These are phyloP conservation scores for Hypoxylon lienhwacheense DNA, from an alignment of 495 filamentous ascomycete species.

Conservation along the genomic window DNA sequence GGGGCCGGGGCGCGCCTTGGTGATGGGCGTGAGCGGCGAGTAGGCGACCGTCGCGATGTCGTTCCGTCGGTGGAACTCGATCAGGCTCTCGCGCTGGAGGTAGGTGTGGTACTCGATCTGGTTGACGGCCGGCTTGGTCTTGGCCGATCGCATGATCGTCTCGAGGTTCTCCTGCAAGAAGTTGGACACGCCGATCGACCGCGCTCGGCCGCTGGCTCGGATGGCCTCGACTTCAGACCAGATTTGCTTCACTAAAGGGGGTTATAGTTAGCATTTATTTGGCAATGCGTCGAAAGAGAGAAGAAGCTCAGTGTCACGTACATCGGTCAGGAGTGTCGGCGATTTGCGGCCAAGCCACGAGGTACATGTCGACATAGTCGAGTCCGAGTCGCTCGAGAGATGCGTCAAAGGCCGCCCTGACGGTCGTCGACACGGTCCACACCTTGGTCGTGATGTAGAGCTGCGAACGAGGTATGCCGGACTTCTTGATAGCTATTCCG, in stretches of 20 bases:
- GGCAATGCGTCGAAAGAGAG: too few species aligned
- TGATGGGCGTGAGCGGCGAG: conserved; percentile 65
- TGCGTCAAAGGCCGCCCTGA: conserved; percentile 68
- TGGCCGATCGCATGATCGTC: conserved; percentile 65
- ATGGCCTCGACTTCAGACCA: conserved; percentile 82
- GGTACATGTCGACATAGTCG: conserved; percentile 83
- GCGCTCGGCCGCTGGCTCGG: conserved; percentile 67
- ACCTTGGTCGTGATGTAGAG: conserved; percentile 80
- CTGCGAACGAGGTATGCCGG: conserved; percentile 64
- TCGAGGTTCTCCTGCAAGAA: conserved; percentile 70
- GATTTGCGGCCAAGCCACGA: conserved; percentile 78
- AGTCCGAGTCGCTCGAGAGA: conserved; percentile 76
- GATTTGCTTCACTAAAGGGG: conserved; percentile 66
- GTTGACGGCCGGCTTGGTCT: conserved; percentile 68
- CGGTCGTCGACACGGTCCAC: conserved; percentile 53
- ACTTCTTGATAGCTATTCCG: conserved; percentile 71
- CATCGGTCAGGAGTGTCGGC: conserved; percentile 60
- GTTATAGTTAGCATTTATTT: too few species aligned
- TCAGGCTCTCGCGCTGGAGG: conserved; percentile 70
- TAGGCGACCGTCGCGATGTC: conserved; percentile 73
- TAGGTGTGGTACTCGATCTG: conserved; percentile 92
- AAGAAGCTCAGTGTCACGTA: too few species aligned
- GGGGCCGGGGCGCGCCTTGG: conserved; percentile 68
- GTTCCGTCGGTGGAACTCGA: conserved; percentile 66
- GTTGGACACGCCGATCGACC: conserved; percentile 84